phyloP scores from a whole-genome alignment of 2,329 filamentous ascomycete genomes.

The Penicillium oxalicum region DNA sequence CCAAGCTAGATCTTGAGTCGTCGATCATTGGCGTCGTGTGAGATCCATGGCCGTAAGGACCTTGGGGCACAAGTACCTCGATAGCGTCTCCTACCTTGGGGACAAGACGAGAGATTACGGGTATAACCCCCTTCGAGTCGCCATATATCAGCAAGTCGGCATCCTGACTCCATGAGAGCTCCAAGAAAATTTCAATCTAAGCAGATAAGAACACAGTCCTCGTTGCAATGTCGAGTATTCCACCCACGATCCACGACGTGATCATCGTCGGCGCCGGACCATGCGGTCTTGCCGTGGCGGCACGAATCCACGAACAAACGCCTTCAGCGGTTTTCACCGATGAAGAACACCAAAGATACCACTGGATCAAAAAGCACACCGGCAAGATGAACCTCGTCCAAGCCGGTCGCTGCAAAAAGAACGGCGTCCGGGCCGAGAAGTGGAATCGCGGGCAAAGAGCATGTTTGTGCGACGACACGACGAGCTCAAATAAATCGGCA shows the following conservation, averaged over 20 bases:
- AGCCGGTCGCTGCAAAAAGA: conserved; percentile 23
- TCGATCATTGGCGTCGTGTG: too few species aligned
- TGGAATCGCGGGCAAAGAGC: conserved; percentile 18
- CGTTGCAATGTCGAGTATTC: neutral
- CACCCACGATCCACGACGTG: conserved; percentile 48
- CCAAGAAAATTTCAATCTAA: neutral
- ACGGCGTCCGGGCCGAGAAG: conserved; percentile 25
- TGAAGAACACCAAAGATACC: conserved; percentile 73
- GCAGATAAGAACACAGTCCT: too few species aligned
- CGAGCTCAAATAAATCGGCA: neutral
- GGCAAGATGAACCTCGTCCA: conserved; percentile 49
- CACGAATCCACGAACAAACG: conserved; percentile 64
- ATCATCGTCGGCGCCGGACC: conserved; percentile 70
- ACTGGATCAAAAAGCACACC: conserved; percentile 65
- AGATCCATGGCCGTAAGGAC: conserved; percentile 18
- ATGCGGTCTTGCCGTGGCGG: conserved; percentile 66
- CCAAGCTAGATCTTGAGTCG: too few species aligned
- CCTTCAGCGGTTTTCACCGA: conserved; percentile 77
- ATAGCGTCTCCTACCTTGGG: conserved; percentile 13
- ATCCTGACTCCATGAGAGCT: neutral
- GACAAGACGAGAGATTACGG: conserved; percentile 14
- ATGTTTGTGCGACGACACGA: conserved; percentile 2
- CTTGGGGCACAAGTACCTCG: conserved; percentile 33
- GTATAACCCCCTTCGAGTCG: neutral
- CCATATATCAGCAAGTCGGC: neutral